Base-by-base conservation (phyloP, 2,329 filamentous ascomycete genomes). In the Nannizzia gypsea region DNA sequence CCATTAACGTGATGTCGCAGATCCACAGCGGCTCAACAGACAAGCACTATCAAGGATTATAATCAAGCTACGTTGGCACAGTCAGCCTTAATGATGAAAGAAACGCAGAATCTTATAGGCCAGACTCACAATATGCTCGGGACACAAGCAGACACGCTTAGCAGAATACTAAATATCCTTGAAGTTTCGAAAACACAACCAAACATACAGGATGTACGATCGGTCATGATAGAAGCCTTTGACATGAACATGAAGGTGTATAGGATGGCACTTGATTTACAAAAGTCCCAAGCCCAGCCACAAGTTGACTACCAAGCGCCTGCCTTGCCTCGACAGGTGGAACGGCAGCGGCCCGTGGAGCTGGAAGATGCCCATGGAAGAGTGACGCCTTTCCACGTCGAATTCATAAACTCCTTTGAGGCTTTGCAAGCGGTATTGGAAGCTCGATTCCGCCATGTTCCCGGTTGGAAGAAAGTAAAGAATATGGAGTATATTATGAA, bases 401-500 rank as follows among this genome's bases (percentile, higher is more conserved):
- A 62, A 22, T 62, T 60, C 22, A 62, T 62, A 9, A 59, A 62
- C 28, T 62, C 60, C 4, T 48, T 62, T 22, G 60, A 62, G 31
- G 60, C 60, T n/a, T 62, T 62, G 28, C 48, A 59, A 6, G 60
- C 60, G 15, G 60, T 62, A 20, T 50, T 62, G 36, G 58, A 59
- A 44, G 56, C 58, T 54, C 38, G 60, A 28, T 62, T 59, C 24
- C 46, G 55, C 22, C 42, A 62, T 40, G 60, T 59, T 6, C 26
- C 57, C 31, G 60, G 58, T 2, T 34, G 59, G 24, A 52, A 46
- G 20, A 62, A 60, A 24, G 24, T 62, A 13, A 56, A 58, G 20
- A 58, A 52, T 34, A 38, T 42, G 31, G 55, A 60, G 34, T 62
- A 60, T 55, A 56, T 52, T 6, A 60, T 62, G n/a, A 55, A 54